Evolutionary conservation across 1,284 basidiomycete genomes (phyloP).

Genomic region (Violaceomyces palustris): DNA sequence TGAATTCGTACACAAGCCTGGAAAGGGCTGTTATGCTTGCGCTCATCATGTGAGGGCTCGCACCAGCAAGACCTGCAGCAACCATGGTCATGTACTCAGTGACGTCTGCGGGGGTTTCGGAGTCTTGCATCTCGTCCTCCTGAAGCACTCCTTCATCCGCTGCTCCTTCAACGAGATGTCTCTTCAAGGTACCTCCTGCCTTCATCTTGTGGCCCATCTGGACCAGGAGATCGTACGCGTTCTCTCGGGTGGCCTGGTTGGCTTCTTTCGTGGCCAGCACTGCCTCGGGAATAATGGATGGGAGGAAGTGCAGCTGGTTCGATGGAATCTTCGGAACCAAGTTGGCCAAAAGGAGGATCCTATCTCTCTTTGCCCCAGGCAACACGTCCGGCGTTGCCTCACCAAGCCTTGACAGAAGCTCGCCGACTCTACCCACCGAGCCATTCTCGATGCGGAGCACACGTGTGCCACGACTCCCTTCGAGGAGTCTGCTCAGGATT

Average conservation of each 20-base stretch:
- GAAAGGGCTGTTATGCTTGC: constrained; percentile 92
- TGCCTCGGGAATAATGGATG: constrained; percentile 85
- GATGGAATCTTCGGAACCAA: constrained; percentile 70
- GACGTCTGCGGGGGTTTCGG: constrained; percentile 54
- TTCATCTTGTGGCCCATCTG: constrained; percentile 91
- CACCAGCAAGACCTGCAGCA: constrained; percentile 86
- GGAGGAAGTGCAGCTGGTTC: constrained; percentile 74
- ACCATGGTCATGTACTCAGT: constrained; percentile 97
- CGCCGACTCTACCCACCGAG: constrained; percentile 14
- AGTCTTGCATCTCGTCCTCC: constrained; percentile 52
- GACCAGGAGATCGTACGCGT: constrained; percentile 85
- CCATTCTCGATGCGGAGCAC: constrained; percentile 11
- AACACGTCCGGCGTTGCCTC: constrained; percentile 59
- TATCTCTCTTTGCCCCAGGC: constrained; percentile 79
- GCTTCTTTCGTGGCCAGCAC: constrained; percentile 97
- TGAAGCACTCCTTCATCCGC: constrained; percentile 6
- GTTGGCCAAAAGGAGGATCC: constrained; percentile 69
- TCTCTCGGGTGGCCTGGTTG: constrained; percentile 82
- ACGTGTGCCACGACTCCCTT: constrained; percentile 26
- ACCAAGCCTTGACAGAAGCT: constrained; percentile 38
- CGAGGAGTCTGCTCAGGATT: constrained; percentile 63
- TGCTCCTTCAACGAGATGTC: constrained; percentile 66
- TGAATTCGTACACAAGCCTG: constrained; percentile 91
- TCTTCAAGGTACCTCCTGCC: constrained; percentile 75
- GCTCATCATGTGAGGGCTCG: constrained; percentile 95